These are phyloP conservation scores for Aspergillus incahuasiensis DNA, from an alignment of 495 filamentous ascomycete species.

Conservation along the genomic window DNA sequence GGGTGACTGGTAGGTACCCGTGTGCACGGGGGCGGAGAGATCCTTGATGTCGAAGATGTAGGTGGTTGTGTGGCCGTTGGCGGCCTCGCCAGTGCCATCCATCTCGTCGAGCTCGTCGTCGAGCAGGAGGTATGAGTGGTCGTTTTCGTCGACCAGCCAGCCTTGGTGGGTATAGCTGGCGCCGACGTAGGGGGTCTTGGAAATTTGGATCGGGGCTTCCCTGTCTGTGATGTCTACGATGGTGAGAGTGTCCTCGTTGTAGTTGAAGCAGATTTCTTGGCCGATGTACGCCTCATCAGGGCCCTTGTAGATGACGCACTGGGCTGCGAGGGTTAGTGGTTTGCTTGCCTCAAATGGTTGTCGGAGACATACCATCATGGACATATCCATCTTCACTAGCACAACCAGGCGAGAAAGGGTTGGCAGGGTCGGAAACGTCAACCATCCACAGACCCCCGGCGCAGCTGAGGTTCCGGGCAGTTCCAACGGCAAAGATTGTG, in stretches of 20 bases:
- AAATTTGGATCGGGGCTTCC: slow-evolving; percentile 14
- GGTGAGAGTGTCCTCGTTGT: slow-evolving; percentile 20
- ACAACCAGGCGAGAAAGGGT: slow-evolving; percentile 16
- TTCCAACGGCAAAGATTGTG: slow-evolving; percentile 20
- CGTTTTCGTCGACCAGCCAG: slow-evolving; percentile 13
- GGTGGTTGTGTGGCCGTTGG: slow-evolving; percentile 21
- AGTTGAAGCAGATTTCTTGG: slow-evolving; percentile 22
- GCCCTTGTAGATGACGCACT: slow-evolving; percentile 19
- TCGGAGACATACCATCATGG: slow-evolving; percentile 11
- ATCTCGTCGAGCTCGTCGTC: slow-evolving; percentile 21
- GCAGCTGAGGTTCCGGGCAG: slow-evolving; percentile 9
- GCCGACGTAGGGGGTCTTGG: slow-evolving; percentile 19
- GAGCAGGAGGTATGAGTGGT: slow-evolving; percentile 16
- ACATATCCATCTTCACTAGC: slow-evolving; percentile 19
- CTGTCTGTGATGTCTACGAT: slow-evolving; percentile 22
- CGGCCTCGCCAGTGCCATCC: slow-evolving; percentile 14
- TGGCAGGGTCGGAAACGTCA: slow-evolving; percentile 18
- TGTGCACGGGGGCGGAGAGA: slow-evolving; percentile 16
- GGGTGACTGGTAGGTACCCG: slow-evolving; percentile 19
- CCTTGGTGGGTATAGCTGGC: slow-evolving; percentile 20
- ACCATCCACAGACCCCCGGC: slow-evolving; percentile 20
- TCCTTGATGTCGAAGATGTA: slow-evolving; percentile 21
- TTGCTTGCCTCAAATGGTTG: not conserved
- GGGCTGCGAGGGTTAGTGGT: slow-evolving; percentile 7
- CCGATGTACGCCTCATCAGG: slow-evolving; percentile 14